phyloP scores from a whole-genome alignment of 345 rosid genomes.

The Physaria fendleri region DNA sequence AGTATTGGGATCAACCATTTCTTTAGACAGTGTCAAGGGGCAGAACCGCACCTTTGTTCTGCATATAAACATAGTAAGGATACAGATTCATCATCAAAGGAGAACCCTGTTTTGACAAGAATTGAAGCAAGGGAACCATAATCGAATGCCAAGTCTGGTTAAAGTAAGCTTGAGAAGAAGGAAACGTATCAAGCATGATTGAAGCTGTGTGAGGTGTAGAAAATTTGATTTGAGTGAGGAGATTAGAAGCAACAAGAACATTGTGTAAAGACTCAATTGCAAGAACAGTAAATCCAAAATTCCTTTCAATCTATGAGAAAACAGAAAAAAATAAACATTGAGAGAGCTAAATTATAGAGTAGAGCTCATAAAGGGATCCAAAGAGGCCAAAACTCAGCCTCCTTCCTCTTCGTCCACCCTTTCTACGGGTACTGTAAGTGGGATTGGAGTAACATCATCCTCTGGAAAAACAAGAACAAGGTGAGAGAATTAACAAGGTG shows the following conservation, averaged over 20 bases:
- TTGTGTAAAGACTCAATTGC: conserved; percentile 79
- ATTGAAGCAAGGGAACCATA: conserved; percentile 68
- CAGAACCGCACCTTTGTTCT: conserved; percentile 93
- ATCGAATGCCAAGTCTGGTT: conserved; percentile 75
- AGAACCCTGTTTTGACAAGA: conserved; percentile 69
- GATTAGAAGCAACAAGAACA: conserved; percentile 88
- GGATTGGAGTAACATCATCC: conserved; percentile 96
- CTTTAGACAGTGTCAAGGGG: conserved; percentile 83
- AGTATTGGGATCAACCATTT: conserved; percentile 98
- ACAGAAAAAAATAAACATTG: too few species aligned
- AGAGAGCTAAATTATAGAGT: too few species aligned
- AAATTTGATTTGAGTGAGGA: conserved; percentile 72
- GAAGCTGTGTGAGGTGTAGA: conserved; percentile 96
- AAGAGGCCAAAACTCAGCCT: conserved; percentile 41
- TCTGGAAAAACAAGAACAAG: conserved; percentile 50
- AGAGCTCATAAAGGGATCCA: too few species aligned
- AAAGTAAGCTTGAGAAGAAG: conserved; percentile 93
- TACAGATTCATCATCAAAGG: conserved; percentile 97
- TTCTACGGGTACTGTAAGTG: conserved; percentile 86
- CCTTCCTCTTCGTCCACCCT: conserved; percentile 91
- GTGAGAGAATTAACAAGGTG: background rate
- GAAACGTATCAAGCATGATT: conserved; percentile 66
- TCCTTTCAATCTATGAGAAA: too few species aligned
- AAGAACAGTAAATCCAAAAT: conserved; percentile 61
- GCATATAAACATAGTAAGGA: too few species aligned